A percentile compares a stretch with the other conserved stretches of the same genome.
These are phyloP conservation scores for Pontederia crassipes DNA, from an alignment of 176 grass and related monocot species.

Conservation along the genomic window DNA sequence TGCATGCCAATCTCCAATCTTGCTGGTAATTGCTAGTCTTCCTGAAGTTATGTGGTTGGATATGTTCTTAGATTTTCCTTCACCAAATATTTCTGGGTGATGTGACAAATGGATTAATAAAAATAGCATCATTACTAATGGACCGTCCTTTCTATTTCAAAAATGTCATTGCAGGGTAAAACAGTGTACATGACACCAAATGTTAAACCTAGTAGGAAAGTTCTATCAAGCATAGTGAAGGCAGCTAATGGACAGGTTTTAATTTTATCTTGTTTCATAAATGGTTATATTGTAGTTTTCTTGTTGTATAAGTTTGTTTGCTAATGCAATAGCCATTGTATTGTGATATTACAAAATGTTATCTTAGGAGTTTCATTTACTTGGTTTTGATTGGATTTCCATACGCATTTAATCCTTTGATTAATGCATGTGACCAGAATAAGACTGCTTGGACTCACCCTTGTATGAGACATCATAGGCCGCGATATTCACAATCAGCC, in stretches of 20 bases:
- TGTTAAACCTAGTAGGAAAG: slow-evolving; percentile 50
- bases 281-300: neutral
- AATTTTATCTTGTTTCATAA: neutral
- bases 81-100: neutral
- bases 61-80: neutral
- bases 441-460: too few relatives aligned
- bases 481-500: too few relatives aligned
- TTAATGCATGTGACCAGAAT: too few relatives aligned
- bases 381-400: too few relatives aligned
- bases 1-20: slow-evolving; percentile 39
- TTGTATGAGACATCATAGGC: too few relatives aligned
- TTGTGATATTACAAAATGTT: too few relatives aligned
- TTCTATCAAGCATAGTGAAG: slow-evolving; percentile 69
- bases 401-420: too few relatives aligned
- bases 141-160: neutral
- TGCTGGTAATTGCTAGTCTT: slow-evolving; percentile 41
- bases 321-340: too few relatives aligned
- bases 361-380: too few relatives aligned
- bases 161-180: slow-evolving; percentile 45
- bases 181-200: slow-evolving; percentile 72
- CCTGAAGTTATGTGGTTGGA: neutral
- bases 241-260: slow-evolving; percentile 64
- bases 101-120: neutral
- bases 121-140: too few relatives aligned
- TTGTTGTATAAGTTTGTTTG: neutral